phyloP scores from a whole-genome alignment of 1,139 yeast species.

The Geotrichum phurueaensis region DNA sequence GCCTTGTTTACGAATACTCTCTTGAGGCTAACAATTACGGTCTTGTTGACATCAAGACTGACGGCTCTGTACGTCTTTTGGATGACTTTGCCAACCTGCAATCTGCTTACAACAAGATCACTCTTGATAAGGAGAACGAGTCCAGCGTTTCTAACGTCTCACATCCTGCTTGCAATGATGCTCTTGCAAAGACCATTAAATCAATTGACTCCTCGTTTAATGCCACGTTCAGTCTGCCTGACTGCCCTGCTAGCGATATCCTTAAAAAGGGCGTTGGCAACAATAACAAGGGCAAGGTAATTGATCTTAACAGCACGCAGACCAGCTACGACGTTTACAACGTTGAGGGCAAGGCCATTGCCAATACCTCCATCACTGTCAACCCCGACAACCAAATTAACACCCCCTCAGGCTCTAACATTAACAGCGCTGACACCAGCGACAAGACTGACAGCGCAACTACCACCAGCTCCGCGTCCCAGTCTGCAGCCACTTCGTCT shows the following conservation, averaged over 20 bases:
- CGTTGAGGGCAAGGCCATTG: slow-evolving; percentile 46
- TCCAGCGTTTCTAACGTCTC: slow-evolving; percentile 16
- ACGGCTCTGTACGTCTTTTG: slow-evolving; percentile 46
- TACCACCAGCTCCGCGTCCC: slow-evolving; percentile 8
- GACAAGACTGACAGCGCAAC: slow-evolving; percentile 11
- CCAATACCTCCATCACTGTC: slow-evolving; percentile 40
- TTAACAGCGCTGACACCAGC: slow-evolving; percentile 11
- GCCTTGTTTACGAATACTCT: slow-evolving; percentile 83
- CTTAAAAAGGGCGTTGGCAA: slow-evolving; percentile 50
- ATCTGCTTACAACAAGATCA: slow-evolving; percentile 23
- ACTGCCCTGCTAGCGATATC: slow-evolving; percentile 38
- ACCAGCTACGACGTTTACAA: slow-evolving; percentile 47
- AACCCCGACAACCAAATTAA: slow-evolving; percentile 26
- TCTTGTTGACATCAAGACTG: slow-evolving; percentile 53
- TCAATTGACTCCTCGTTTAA: slow-evolving; percentile 34
- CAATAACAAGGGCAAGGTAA: slow-evolving; percentile 45
- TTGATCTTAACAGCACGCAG: slow-evolving; percentile 38
- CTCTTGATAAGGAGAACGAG: slow-evolving; percentile 15
- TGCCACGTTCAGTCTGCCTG: slow-evolving; percentile 39
- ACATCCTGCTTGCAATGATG: slow-evolving; percentile 9
- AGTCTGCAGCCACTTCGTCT: slow-evolving; percentile 18
- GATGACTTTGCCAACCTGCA: slow-evolving; percentile 34
- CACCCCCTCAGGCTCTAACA: slow-evolving; percentile 23
- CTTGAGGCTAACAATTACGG: slow-evolving; percentile 90
- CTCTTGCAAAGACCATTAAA: slow-evolving; percentile 37